phyloP scores from a whole-genome alignment of 129 eudicot species.

The Artemisia annua region DNA sequence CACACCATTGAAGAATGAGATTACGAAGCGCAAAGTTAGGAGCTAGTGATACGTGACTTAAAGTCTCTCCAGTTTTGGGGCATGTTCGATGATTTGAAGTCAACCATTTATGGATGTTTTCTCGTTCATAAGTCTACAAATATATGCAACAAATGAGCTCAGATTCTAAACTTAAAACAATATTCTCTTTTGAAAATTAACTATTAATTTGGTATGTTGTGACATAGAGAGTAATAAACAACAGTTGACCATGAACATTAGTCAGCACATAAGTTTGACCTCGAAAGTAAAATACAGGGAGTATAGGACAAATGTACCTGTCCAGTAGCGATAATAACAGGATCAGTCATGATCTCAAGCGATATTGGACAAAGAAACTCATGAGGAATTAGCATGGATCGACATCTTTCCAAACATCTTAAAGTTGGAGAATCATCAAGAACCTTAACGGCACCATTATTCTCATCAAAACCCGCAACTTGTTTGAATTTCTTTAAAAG shows the following conservation, averaged over 20 bases:
- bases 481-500: conserved; percentile 62
- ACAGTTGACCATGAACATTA: conserved; percentile 9
- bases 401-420: conserved; percentile 43
- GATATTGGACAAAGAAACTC: conserved; percentile 80
- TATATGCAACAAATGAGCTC: conserved; percentile 16
- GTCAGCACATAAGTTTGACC: not conserved
- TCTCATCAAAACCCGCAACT: conserved; percentile 66
- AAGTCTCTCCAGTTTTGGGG: conserved; percentile 64
- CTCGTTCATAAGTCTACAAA: conserved; percentile 71
- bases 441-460: conserved; percentile 29
- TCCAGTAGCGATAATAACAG: conserved; percentile 74
- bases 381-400: conserved; percentile 51
- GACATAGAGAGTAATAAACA: not conserved
- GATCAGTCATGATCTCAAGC: conserved; percentile 75
- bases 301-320: conserved; percentile 49
- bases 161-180: conserved; percentile 31
- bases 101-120: conserved; percentile 55
- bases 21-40: conserved; percentile 70
- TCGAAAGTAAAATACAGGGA: conserved; percentile 13
- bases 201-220: no score
- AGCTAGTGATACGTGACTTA: conserved; percentile 54
- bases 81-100: conserved; percentile 59
- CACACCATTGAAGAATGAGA: conserved; percentile 75
- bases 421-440: conserved; percentile 40
- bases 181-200: no score